A percentile compares a stretch with the other conserved stretches of the same genome.
Evolutionary conservation across 2,329 filamentous ascomycete species (phyloP).

Genomic region (Aureobasidium mangrovei): DNA sequence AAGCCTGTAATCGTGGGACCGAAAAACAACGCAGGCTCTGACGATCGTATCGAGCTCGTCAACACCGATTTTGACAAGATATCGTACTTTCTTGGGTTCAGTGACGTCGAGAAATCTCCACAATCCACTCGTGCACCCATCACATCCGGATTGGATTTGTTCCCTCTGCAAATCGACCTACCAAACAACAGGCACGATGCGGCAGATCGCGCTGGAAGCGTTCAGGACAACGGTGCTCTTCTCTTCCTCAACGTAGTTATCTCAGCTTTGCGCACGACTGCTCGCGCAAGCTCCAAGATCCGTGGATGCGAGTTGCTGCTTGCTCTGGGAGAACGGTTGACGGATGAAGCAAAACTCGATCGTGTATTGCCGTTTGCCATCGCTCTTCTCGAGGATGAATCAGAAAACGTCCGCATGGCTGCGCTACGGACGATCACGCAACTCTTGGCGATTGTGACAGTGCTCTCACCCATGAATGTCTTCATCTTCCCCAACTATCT

Average conservation of each 20-base stretch:
- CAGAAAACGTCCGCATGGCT: conserved; percentile 75
- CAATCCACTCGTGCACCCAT: conserved; percentile 17
- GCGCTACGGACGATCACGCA: conserved; percentile 83
- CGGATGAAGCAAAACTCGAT: conserved; percentile 93
- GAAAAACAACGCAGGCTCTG: conserved; percentile 73
- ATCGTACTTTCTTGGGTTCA: conserved; percentile 70
- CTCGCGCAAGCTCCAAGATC: conserved; percentile 75
- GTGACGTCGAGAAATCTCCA: conserved; percentile 19
- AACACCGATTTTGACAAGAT: conserved; percentile 97
- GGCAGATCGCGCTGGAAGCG: conserved; percentile 44
- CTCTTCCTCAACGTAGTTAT: conserved; percentile 87
- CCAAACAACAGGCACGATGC: conserved; percentile 69
- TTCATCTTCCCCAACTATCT: conserved; percentile 61
- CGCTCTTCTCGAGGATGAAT: conserved; percentile 68
- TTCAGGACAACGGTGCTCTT: conserved; percentile 75
- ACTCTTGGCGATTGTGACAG: conserved; percentile 73
- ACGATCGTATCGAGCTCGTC: conserved; percentile 88
- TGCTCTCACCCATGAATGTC: conserved; percentile 69
- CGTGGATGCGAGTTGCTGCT: conserved; percentile 85
- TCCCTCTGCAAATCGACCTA: conserved; percentile 78
- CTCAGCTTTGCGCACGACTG: conserved; percentile 80
- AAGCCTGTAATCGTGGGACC: conserved; percentile 58
- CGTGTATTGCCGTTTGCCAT: conserved; percentile 86
- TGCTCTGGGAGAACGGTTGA: conserved; percentile 82
- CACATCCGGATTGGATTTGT: conserved; percentile 51